Evolutionary conservation across 73 alveolate species (phyloP), one percentile per base, ranked within the genome.

Genomic region (Stentor roeselii): DNA sequence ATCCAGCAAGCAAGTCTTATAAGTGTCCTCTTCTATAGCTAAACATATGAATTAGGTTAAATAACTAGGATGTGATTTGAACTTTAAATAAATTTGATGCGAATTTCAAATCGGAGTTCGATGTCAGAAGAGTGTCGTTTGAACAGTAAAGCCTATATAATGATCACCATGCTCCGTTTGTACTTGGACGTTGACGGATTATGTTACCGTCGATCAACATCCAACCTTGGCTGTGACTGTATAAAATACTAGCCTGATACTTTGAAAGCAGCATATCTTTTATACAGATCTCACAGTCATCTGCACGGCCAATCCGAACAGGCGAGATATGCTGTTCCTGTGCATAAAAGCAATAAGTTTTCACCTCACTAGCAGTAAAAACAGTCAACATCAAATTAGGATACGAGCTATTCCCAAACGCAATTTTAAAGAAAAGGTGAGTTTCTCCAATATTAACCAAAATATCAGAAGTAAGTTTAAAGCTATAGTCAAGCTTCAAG

Each of bases 211-310:
- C 80, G 14, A 67, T 32, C 34, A 67, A 32, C 80, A 67, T 67
- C 42, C 80, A 67, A 21, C 80, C 80, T 67, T 67, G n/a, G 2
- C n/a, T 67, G 11, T 67, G 80, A 32, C 80, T 67, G 41, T 67
- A 67, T 27, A 67, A 34, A 40, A 67, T 32, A 67, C 41, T 67
- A 21, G 80, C 80, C 34, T 67, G 80, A 11, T 67, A 21, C 34
- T 67, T 67, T 67, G 80, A 67, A 0, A 67, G 11, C 14, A 67
- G 37, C 41, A 32, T 32, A 32, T 67, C 80, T 36, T 67, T 40
- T 21, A 67, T n/a, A 2, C 80, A 67, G 41, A 67, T 32, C 21
- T 67, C 37, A 2, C 80, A 67, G 2, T 67, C 80, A 27, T 40
- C 34, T 15, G n/a, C 80, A 21, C 80, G n/a, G n/a, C 80, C 80